phyloP scores from a whole-genome alignment of 495 filamentous ascomycete species.

The Aspergillus taichungensis region DNA sequence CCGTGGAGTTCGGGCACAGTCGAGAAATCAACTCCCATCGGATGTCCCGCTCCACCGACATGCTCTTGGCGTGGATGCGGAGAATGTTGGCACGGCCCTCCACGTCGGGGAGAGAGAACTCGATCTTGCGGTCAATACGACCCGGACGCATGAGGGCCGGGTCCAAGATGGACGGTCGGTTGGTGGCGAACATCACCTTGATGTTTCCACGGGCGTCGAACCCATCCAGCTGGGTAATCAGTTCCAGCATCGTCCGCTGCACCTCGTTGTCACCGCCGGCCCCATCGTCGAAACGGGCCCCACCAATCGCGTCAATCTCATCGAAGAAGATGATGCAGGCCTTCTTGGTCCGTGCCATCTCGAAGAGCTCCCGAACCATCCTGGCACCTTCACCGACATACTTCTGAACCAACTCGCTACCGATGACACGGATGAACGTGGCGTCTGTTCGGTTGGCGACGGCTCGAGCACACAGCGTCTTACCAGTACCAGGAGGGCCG shows the following conservation, averaged over 20 bases:
- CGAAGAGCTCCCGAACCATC: conserved; percentile 97
- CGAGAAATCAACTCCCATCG: conserved; percentile 97
- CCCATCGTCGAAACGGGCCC: conserved; percentile 96
- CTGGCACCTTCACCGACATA: conserved; percentile 96
- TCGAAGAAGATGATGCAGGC: conserved; percentile 99
- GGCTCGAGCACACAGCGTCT: conserved; percentile 94
- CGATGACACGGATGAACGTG: conserved; percentile 97
- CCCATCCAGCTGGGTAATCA: conserved; percentile 96
- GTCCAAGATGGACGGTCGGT: conserved; percentile 90
- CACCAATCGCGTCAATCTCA: conserved; percentile 96
- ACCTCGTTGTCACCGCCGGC: conserved; percentile 98
- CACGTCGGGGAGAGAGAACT: conserved; percentile 93
- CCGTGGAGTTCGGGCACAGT: conserved; percentile 93
- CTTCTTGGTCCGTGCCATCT: conserved; percentile 99
- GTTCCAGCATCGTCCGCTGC: conserved; percentile 97
- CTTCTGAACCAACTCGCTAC: conserved; percentile 94
- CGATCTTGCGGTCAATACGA: conserved; percentile 97
- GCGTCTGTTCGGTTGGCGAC: conserved; percentile 97
- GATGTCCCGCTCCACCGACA: conserved; percentile 98
- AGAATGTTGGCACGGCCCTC: conserved; percentile 96
- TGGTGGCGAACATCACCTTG: conserved; percentile 99
- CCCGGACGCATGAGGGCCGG: conserved; percentile 95
- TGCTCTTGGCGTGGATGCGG: conserved; percentile 97
- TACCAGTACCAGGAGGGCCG: conserved; percentile 93
- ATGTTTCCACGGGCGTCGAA: conserved; percentile 98